A percentile compares a stretch with the other conserved stretches of the same genome.
These are phyloP conservation scores for Ophiocordyceps australis DNA, from an alignment of 2,329 filamentous ascomycete genomes.

Conservation along the genomic window DNA sequence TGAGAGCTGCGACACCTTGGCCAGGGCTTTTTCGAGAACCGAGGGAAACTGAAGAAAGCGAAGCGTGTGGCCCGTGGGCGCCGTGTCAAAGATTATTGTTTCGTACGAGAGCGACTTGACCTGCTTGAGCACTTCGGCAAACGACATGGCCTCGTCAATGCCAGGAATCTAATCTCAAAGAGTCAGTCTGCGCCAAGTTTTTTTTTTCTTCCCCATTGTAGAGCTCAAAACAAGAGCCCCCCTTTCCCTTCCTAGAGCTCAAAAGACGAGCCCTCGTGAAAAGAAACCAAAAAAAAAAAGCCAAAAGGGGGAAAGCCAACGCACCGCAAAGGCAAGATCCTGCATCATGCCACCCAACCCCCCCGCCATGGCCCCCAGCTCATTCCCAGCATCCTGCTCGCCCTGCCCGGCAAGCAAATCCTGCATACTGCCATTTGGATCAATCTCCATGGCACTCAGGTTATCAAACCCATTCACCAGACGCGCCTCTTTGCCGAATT, in stretches of 20 bases:
- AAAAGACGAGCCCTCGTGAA: too few species aligned
- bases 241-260: too few species aligned
- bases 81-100: constrained; percentile 97
- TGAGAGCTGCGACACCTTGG: constrained; percentile 87
- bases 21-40: constrained; percentile 95
- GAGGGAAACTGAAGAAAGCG: constrained; percentile 97
- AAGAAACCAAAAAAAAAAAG: too few species aligned
- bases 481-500: constrained; percentile 96
- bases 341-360: constrained; percentile 94
- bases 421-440: constrained; percentile 94
- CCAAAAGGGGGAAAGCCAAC: constrained; percentile 12
- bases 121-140: constrained; percentile 96
- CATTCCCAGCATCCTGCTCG: constrained; percentile 41
- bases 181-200: too few species aligned
- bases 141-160: constrained; percentile 99
- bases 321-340: constrained; percentile 84
- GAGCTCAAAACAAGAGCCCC: too few species aligned
- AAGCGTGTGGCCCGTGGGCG: constrained; percentile 91
- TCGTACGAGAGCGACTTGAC: constrained; percentile 98
- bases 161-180: constrained; percentile 57
- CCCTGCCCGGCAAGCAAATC: constrained; percentile 71
- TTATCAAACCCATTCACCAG: constrained; percentile 85
- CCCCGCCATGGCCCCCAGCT: constrained; percentile 48
- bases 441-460: constrained; percentile 96
- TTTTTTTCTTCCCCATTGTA: too few species aligned